Conservation (phyloP, 495 filamentous ascomycete genomes). For the Penicillium odoratum region DNA sequence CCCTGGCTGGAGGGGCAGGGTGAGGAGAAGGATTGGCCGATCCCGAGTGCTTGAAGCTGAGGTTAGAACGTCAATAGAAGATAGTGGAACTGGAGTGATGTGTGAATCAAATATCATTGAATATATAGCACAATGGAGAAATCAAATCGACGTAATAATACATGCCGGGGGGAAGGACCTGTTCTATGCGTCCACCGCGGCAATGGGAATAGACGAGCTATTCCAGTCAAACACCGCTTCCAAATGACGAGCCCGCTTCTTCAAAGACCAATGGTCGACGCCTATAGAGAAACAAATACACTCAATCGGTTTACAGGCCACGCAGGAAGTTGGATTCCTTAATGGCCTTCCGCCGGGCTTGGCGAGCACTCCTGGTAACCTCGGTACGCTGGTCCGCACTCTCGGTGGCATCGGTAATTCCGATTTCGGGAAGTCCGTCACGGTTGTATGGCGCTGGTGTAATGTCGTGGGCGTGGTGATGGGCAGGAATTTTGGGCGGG, state of each 20-base stretch:
- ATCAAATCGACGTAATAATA: conserved; percentile 32
- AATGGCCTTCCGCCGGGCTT: conserved; percentile 73
- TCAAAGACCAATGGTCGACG: conserved; percentile 9
- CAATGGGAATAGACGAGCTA: neutral
- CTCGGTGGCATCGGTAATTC: conserved; percentile 32
- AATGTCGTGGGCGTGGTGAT: conserved; percentile 83
- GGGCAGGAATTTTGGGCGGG: conserved; percentile 74
- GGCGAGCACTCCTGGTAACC: conserved; percentile 61
- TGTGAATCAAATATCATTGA: conserved; percentile 24
- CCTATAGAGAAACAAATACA: conserved; percentile 9
- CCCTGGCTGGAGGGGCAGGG: conserved; percentile 36
- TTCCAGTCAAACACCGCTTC: conserved; percentile 8
- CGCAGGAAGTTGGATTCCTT: conserved; percentile 94
- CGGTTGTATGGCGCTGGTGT: conserved; percentile 53
- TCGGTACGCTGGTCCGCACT: conserved; percentile 41
- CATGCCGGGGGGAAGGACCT: conserved; percentile 16
- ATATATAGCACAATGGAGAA: conserved; percentile 34
- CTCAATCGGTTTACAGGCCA: conserved; percentile 58
- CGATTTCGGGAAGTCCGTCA: conserved; percentile 27
- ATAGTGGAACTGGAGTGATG: neutral
- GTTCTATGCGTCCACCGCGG: conserved; percentile 16
- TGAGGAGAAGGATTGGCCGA: conserved; percentile 33
- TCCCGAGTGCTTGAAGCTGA: conserved; percentile 12
- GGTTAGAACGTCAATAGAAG: neutral
- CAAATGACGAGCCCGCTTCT: conserved; percentile 10